Base-by-base conservation (phyloP, 73 alveolate genomes). In the Breviolum minutum region DNA sequence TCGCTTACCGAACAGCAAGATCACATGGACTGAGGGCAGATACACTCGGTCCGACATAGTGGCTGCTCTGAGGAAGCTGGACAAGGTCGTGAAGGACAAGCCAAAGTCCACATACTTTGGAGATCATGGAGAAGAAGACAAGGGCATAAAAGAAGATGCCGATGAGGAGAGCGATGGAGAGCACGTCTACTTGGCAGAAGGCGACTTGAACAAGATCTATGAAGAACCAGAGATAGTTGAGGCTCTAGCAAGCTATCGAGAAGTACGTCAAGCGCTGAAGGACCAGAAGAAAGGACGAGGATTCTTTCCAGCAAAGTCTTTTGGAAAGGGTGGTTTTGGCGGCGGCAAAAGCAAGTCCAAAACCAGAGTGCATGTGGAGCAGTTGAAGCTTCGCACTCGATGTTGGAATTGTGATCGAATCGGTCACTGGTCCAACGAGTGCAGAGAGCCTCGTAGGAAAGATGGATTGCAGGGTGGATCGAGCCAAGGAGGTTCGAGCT, bases 341-440 rank as follows among this genome's bases (percentile, higher is more conserved):
- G 0, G 0, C 9, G 63, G 26, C 0, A 16, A 10, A 12, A 10
- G 22, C 16, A 12, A 10, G 10, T 16, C 10, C 73, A 76, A 76
- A 24, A 62, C 63, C 19, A 76, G 30, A 24, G 85, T 76, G 11
- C 85, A 85, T 63, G 29, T 60, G 40, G 94, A 85, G 63, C 68
- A 60, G 74, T 12, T 85, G 64, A 85, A 85, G 80, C 17, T 85
- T 29, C 2, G 94, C 7, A 62, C 63, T 12, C n/a, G 80, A 2
- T 85, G 94, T 13, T 63, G 77, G 64, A 27, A 64, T 4, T 85
- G 94, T n/a, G 30, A 29, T 0, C 32, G 3, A 1, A 63, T 85
- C 2, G 94, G 94, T 27, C 94, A 85, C 11, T 85, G 94, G 94
- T 19, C 68, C 24, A 60, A 63, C 5, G 94, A 84, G 11, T 84